Evolutionary conservation across 75 land plant species (phyloP).

Genomic region (Ceratopteris richardii): DNA sequence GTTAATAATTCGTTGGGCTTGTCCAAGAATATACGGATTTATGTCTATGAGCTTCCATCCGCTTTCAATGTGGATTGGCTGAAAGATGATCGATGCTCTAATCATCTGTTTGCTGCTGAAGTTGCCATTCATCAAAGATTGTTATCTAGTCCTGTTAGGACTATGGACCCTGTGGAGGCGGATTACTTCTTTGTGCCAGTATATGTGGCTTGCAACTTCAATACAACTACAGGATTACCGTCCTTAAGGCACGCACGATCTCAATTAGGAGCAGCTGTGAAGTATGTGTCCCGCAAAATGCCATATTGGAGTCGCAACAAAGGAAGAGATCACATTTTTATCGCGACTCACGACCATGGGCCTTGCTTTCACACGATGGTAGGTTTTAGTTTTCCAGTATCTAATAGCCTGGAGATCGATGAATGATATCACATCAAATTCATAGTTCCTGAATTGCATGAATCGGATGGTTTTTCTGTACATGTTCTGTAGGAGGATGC

Average conservation of each 20-base stretch:
- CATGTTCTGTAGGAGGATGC: constrained; percentile 50
- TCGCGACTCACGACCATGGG: constrained; percentile 86
- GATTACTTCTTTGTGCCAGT: constrained; percentile 95
- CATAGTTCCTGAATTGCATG: neutral
- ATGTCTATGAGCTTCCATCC: constrained; percentile 68
- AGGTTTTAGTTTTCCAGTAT: neutral
- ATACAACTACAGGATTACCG: constrained; percentile 76
- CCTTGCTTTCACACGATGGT: constrained; percentile 95
- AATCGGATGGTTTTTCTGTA: neutral
- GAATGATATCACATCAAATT: neutral
- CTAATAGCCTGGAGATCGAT: too few relatives aligned
- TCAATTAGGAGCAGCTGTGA: constrained; percentile 52
- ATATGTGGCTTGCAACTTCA: constrained; percentile 92
- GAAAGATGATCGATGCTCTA: constrained; percentile 48
- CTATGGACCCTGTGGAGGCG: constrained; percentile 61
- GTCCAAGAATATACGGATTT: constrained; percentile 41
- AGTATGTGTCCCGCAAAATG: constrained; percentile 36
- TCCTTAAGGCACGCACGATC: constrained; percentile 59
- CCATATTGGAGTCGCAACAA: constrained; percentile 79
- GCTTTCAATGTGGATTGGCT: constrained; percentile 82
- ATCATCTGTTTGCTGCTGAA: constrained; percentile 87
- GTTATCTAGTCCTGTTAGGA: constrained; percentile 38
- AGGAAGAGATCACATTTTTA: constrained; percentile 83
- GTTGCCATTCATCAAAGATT: constrained; percentile 79
- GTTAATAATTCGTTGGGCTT: constrained; percentile 5